phyloP scores from a whole-genome alignment of 2,329 filamentous ascomycete genomes.

The Erysiphe pisi region DNA sequence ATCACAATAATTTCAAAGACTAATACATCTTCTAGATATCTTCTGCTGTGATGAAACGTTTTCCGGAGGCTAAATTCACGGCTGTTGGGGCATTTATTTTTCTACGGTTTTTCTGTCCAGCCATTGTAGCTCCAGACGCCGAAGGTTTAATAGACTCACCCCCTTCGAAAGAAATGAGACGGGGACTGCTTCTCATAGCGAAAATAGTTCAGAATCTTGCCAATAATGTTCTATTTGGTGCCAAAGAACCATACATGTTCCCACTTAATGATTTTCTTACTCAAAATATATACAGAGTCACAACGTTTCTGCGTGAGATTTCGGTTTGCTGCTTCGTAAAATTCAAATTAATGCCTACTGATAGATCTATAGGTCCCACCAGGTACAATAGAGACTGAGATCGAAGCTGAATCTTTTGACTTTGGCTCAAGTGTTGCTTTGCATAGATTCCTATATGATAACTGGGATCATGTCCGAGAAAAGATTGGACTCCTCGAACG shows the following conservation, averaged over 20 bases:
- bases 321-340: slow-evolving; percentile 43
- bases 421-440: slow-evolving; percentile 61
- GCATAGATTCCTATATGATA: slow-evolving; percentile 59
- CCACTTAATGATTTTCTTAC: slow-evolving; percentile 58
- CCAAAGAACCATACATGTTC: slow-evolving; percentile 63
- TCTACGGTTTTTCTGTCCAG: slow-evolving; percentile 60
- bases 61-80: slow-evolving; percentile 60
- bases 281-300: slow-evolving; percentile 57
- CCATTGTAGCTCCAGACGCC: slow-evolving; percentile 58
- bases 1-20: background rate
- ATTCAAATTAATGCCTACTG: background rate
- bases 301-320: slow-evolving; percentile 56
- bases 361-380: slow-evolving; percentile 39
- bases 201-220: slow-evolving; percentile 62
- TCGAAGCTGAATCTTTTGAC: slow-evolving; percentile 48
- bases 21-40: slow-evolving; percentile 43
- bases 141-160: slow-evolving; percentile 52
- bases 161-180: slow-evolving; percentile 58
- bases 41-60: slow-evolving; percentile 50
- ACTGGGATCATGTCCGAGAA: slow-evolving; percentile 60
- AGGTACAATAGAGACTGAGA: slow-evolving; percentile 40
- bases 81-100: slow-evolving; percentile 63
- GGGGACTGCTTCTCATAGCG: slow-evolving; percentile 56
- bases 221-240: slow-evolving; percentile 61
- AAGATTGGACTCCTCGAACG: slow-evolving; percentile 51